Evolutionary conservation across 2,329 filamentous ascomycete species (phyloP).

Genomic region (Colletotrichum horii): DNA sequence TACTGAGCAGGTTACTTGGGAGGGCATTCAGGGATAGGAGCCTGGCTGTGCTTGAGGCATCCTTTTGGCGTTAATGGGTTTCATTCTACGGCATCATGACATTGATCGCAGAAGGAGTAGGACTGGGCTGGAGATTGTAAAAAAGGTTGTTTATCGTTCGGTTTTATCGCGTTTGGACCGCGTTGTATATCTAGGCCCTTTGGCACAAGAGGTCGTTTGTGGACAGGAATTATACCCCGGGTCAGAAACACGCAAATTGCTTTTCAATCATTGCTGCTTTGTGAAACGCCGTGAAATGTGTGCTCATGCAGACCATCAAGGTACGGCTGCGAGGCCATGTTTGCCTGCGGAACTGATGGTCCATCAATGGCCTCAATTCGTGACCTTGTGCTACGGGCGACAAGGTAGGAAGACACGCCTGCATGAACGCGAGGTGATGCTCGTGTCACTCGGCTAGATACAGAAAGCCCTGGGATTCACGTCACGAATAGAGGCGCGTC

Average conservation of each 20-base stretch:
- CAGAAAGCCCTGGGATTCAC: neutral
- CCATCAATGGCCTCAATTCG: neutral
- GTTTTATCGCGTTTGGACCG: neutral
- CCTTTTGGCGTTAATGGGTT: neutral
- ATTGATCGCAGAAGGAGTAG: neutral
- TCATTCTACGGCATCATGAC: neutral
- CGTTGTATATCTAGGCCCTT: conserved; percentile 16
- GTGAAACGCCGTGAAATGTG: neutral
- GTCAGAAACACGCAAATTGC: neutral
- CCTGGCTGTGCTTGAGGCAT: neutral
- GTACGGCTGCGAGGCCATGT: neutral
- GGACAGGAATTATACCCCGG: conserved; percentile 14
- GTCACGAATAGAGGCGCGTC: neutral
- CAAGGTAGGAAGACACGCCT: neutral
- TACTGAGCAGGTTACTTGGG: conserved; percentile 47
- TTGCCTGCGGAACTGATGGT: neutral
- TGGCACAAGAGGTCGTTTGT: conserved; percentile 2
- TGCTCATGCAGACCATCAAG: neutral
- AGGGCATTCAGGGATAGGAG: conserved; percentile 38
- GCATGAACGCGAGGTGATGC: neutral
- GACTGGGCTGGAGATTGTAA: conserved; percentile 11
- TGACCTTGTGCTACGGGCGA: neutral
- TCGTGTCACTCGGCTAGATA: neutral
- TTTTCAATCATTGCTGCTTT: neutral
- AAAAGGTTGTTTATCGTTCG: neutral